Evolutionary conservation across 106 monocot species (phyloP).

Genomic region (Iris macrosiphon): DNA sequence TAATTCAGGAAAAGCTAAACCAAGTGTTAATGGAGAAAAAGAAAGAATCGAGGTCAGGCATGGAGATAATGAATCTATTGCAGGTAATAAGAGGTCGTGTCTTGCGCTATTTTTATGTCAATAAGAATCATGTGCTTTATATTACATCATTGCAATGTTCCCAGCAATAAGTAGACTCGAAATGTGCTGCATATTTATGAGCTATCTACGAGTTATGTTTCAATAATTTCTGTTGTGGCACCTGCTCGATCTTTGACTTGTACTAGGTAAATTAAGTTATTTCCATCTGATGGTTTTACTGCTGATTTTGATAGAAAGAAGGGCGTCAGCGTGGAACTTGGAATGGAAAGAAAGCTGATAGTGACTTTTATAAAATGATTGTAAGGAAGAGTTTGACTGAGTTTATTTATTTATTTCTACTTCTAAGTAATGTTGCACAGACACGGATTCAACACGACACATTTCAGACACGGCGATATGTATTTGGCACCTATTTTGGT

Average conservation of each 20-base stretch:
- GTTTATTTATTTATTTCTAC: neutral
- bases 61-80: constrained; percentile 99
- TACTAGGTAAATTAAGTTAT: neutral
- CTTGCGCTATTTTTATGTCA: no score
- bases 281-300: neutral
- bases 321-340: constrained; percentile 97
- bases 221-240: neutral
- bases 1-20: constrained; percentile 83
- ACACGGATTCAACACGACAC: no score
- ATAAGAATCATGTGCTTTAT: no score
- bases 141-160: no score
- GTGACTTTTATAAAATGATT: constrained; percentile 95
- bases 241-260: neutral
- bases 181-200: no score
- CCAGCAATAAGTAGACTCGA: no score
- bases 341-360: constrained; percentile 98
- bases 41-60: constrained; percentile 95
- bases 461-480: no score
- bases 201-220: neutral
- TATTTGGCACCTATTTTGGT: no score
- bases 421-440: no score
- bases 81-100: constrained; percentile 45
- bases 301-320: constrained; percentile 72
- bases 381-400: constrained; percentile 32
- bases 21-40: constrained; percentile 99